Evolutionary conservation across 306 rosid species (phyloP).

Genomic region (Dryas drummondii): DNA sequence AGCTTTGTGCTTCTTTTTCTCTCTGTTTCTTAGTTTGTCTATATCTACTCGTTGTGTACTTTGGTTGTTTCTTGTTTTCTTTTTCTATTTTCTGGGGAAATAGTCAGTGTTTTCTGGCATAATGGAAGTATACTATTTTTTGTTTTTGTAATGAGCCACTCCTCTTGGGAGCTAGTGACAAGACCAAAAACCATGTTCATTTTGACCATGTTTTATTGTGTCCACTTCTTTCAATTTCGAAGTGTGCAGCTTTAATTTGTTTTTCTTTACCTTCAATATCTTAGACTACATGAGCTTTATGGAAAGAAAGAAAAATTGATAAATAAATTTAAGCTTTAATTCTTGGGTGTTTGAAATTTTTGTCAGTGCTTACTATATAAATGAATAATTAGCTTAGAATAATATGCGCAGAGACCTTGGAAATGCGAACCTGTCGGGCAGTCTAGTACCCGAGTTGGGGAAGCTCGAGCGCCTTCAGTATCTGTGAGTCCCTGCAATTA

Average conservation of each 20-base stretch:
- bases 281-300: too few species aligned
- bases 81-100: not conserved
- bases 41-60: not conserved
- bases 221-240: too few species aligned
- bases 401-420: conserved; percentile 70
- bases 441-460: conserved; percentile 66
- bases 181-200: too few species aligned
- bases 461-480: conserved; percentile 70
- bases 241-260: too few species aligned
- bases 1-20: not conserved
- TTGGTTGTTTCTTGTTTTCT: not conserved
- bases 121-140: too few species aligned
- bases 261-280: too few species aligned
- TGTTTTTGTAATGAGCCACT: too few species aligned
- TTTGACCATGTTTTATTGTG: too few species aligned
- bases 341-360: not conserved
- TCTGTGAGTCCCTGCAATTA: conserved; percentile 49
- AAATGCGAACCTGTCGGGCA: conserved; percentile 76
- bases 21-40: not conserved
- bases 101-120: too few species aligned
- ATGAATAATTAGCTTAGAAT: not conserved
- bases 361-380: not conserved
- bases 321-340: too few species aligned
- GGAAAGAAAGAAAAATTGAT: too few species aligned
- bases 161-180: too few species aligned